A percentile compares a stretch with the other conserved stretches of the same genome.
These are phyloP conservation scores for Pyrenopolyporus hunteri DNA, from an alignment of 495 filamentous ascomycete genomes.

Conservation along the genomic window DNA sequence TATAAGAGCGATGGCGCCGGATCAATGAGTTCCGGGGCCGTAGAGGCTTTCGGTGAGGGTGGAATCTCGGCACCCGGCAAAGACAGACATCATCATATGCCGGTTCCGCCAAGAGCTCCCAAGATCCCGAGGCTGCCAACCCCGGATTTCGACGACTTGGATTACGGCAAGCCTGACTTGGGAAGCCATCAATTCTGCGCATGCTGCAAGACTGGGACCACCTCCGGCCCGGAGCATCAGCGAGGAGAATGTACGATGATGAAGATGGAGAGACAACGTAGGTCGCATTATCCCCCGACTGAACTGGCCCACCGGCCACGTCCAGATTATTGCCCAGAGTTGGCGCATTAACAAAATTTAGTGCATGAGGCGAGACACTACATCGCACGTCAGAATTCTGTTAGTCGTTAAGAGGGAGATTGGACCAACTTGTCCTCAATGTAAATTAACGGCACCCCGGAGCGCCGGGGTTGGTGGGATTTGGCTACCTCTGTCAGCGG, in stretches of 20 bases:
- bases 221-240: not conserved
- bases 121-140: constrained; percentile 40
- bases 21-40: not conserved
- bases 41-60: not conserved
- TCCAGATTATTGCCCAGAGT: not conserved
- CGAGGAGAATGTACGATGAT: not conserved
- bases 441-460: not conserved
- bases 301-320: not conserved
- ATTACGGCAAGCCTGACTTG: not conserved
- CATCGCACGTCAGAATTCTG: constrained; percentile 3
- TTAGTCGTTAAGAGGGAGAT: not conserved
- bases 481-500: too few species aligned
- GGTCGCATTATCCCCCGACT: not conserved
- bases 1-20: not conserved
- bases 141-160: constrained; percentile 35
- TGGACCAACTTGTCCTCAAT: not conserved
- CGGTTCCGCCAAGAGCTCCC: constrained; percentile 32
- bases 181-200: constrained; percentile 26
- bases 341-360: constrained; percentile 5
- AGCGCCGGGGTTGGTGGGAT: not conserved
- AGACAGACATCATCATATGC: constrained; percentile 11
- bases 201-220: constrained; percentile 23
- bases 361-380: constrained; percentile 17
- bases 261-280: constrained; percentile 41
- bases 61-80: not conserved